These are phyloP conservation scores for Cladosporium velox DNA, from an alignment of 2,329 filamentous ascomycete genomes.

Conservation along the genomic window DNA sequence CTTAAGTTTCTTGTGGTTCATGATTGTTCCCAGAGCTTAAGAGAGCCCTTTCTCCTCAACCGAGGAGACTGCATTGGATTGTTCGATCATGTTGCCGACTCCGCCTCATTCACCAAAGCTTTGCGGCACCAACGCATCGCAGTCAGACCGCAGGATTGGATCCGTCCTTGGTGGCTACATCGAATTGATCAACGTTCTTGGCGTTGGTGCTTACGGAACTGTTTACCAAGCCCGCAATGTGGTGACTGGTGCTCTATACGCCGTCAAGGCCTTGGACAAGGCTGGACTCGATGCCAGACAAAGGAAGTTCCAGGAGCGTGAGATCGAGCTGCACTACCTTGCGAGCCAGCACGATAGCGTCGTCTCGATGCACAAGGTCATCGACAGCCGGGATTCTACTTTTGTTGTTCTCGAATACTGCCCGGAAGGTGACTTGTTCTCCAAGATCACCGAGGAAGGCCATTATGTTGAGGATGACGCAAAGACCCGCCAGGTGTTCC, in stretches of 20 bases:
- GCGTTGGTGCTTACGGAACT: conserved; percentile 93
- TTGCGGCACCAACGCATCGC: conserved; percentile 36
- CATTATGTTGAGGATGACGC: conserved; percentile 92
- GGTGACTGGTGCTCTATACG: conserved; percentile 78
- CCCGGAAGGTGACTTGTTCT: conserved; percentile 93
- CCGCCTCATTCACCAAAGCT: conserved; percentile 51
- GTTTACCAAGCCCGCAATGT: conserved; percentile 89
- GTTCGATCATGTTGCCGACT: conserved; percentile 48
- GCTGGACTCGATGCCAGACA: conserved; percentile 86
- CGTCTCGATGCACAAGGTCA: conserved; percentile 88
- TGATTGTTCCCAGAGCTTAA: conserved; percentile 21
- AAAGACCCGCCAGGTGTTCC: conserved; percentile 81
- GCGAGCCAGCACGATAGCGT: conserved; percentile 91
- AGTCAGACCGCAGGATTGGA: conserved; percentile 83
- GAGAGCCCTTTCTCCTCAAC: conserved; percentile 15
- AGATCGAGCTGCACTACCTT: conserved; percentile 87
- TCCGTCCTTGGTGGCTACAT: conserved; percentile 79
- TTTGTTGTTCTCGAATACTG: conserved; percentile 97
- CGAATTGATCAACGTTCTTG: conserved; percentile 80
- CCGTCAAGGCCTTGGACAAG: conserved; percentile 96
- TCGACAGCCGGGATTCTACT: conserved; percentile 88
- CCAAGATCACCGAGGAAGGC: conserved; percentile 93
- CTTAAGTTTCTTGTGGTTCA: conserved; percentile 19
- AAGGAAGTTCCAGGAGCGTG: conserved; percentile 84
- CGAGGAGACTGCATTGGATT: conserved; percentile 17